Base-by-base conservation (phyloP, 2,329 filamentous ascomycete species). In the Cladosporium colombiae region DNA sequence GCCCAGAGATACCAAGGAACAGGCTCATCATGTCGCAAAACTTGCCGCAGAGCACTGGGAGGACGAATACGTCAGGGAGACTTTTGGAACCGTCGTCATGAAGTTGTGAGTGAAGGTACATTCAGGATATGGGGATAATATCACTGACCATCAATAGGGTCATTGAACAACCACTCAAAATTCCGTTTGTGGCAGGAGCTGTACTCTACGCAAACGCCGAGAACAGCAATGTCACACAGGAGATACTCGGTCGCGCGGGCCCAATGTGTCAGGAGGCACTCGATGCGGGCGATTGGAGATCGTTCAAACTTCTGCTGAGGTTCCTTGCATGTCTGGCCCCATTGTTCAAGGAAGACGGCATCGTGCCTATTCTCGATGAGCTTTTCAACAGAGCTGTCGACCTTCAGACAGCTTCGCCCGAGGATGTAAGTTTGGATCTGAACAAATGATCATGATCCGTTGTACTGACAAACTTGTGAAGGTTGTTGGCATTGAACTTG, bases 91-190 rank as follows among this genome's bases (percentile, higher is more conserved):
- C 65, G 84, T 96, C 33, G 83, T 88, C 8, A 81, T 93, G 66
- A 91, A 94, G 78, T 84, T 98, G 85, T 87, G 78, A 70, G 85
- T 73, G 31, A 27, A 27, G 27, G 23, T 6, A 7, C 7, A 4
- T 10, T 7, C 21, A 25, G 8, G 37, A 2, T n/a, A 16, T 44
- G 31, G 33, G 25, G 40, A 21, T 6, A 5, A 18, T 27, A 31
- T 46, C 31, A 40, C 62, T 66, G 25, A 62, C 64, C n/a, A 55
- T 64, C 67, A 69, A 69, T 49, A 88, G 85, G 70, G 85, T 91
- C 52, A 77, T 92, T 40, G 95, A 99, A 80, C 95, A 99, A 80
- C 95, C 95, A 1, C 89, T 99, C 78, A 98, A 98, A 83, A 96
- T 93, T n/a, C 94, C 95, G 0, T 98, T 97, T 76, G 85, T 96